Evolutionary conservation across 2,329 filamentous ascomycete species (phyloP).

Genomic region (Neobulgaria alba): DNA sequence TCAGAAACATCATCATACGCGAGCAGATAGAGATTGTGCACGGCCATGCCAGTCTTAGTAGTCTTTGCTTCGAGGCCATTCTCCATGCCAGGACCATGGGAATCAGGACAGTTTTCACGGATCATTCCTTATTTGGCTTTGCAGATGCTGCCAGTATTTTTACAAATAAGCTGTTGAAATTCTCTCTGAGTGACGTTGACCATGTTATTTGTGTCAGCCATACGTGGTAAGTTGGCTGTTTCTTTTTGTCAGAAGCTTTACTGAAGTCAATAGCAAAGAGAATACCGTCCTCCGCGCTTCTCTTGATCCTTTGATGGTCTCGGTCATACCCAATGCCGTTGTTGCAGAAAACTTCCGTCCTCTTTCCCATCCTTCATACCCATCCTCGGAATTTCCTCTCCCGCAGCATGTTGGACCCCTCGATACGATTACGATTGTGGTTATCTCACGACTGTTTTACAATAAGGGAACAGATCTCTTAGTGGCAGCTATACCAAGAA

Average conservation of each 20-base stretch:
- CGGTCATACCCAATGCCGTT: constrained; percentile 93
- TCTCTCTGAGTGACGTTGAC: constrained; percentile 90
- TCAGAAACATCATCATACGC: constrained; percentile 89
- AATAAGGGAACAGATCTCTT: constrained; percentile 97
- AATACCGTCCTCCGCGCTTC: constrained; percentile 94
- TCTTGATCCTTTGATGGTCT: constrained; percentile 92
- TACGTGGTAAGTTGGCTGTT: constrained; percentile 68
- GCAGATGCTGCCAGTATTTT: constrained; percentile 93
- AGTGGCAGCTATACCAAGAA: constrained; percentile 91
- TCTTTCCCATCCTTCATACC: constrained; percentile 41
- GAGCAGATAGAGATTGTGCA: constrained; percentile 97
- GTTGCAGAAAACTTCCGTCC: constrained; percentile 94
- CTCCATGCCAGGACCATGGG: constrained; percentile 95
- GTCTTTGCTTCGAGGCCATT: constrained; percentile 88
- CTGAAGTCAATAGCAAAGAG: constrained; percentile 62
- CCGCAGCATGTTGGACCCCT: constrained; percentile 66
- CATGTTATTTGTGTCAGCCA: constrained; percentile 98
- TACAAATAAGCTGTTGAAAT: constrained; percentile 95
- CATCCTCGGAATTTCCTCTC: constrained; percentile 31
- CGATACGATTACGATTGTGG: constrained; percentile 90
- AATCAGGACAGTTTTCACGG: constrained; percentile 88
- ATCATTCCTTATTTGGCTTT: constrained; percentile 95
- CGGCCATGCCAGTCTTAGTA: constrained; percentile 91
- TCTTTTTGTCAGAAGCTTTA: constrained; percentile 1
- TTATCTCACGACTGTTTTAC: constrained; percentile 95